Base-by-base conservation (phyloP, 176 grass and related monocot species). In the Alloteropsis semialata region DNA sequence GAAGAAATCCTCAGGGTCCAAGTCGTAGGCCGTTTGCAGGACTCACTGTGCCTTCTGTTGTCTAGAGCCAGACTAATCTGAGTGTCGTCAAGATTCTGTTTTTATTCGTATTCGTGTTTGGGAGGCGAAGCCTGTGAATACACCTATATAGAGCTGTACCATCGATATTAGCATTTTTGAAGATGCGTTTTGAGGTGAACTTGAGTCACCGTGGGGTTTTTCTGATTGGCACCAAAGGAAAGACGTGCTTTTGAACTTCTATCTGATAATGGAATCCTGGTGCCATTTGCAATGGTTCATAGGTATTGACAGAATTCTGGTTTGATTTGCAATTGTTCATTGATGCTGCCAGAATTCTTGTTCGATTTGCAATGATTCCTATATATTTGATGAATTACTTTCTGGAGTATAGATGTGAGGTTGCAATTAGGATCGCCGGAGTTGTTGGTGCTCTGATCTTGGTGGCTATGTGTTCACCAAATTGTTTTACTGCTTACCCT, bases 51-150 rank as follows among this genome's bases (percentile, higher is more conserved):
- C 54, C 76, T 66, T 80, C 78, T 79, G 79, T 36, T 46, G 24
- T 37, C 49, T 22, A 22, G 17, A 29, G 8, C 78, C 30, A 39
- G 88, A 85, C 55, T 89, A 82, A 64, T 77, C 12, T 49, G 63
- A 77, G 50, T 79, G 67, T 61, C 27, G 3, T 60, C 59, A 55
- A 83, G 36, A 65, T 65, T 63, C 49, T 8, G 34, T 74, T 87
- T 87, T 80, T 69, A 58, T 53, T 48, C 25, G 15, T 50, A 16
- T 87, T 48, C 42, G 2, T 75, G 80, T 79, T 68, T 72, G 88
- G 68, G 68, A 78, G 80, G 49, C 44, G 57, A 69, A 79, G 67
- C 50, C 32, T 83, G 88, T 87, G 88, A 86, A 83, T 90, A 90
- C 67, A 51, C 70, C 45, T 72, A 28, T 36, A 89, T 89, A 87